phyloP scores from a whole-genome alignment of 2,329 filamentous ascomycete genomes.

The Colletotrichum lupini region DNA sequence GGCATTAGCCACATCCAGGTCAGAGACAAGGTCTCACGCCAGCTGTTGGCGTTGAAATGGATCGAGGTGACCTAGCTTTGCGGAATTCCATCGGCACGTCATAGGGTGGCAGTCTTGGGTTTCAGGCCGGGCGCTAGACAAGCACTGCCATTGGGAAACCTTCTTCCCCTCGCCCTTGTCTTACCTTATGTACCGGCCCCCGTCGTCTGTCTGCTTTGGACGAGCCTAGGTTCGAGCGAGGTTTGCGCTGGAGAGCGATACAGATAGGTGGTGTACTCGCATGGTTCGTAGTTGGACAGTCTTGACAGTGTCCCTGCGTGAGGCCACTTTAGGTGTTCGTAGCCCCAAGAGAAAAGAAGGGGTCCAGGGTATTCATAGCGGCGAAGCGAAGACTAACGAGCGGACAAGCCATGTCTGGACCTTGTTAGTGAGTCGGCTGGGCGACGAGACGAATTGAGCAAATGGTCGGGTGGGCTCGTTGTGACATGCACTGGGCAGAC shows the following conservation, averaged over 20 bases:
- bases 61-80: background rate
- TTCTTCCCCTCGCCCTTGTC: background rate
- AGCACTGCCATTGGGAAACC: background rate
- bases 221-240: background rate
- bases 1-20: conserved; percentile 1
- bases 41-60: conserved; percentile 7
- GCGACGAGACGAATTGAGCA: background rate
- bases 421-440: background rate
- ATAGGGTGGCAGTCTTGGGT: conserved; percentile 26
- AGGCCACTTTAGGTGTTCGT: background rate
- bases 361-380: background rate
- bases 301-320: background rate
- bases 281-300: background rate
- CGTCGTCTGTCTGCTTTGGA: background rate
- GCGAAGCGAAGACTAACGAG: background rate
- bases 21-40: conserved; percentile 18
- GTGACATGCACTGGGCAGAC: background rate
- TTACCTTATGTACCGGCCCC: background rate
- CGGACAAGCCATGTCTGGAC: background rate
- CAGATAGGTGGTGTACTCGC: background rate
- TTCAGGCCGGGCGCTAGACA: conserved; percentile 28
- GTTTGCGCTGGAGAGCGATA: background rate
- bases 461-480: background rate
- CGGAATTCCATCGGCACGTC: conserved; percentile 24
- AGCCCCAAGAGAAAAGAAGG: background rate